Percentiles rank a stretch among this genome's conserved stretches.
phyloP scores from a whole-genome alignment of 331 rosid species.

The Stylosanthes scabra region DNA sequence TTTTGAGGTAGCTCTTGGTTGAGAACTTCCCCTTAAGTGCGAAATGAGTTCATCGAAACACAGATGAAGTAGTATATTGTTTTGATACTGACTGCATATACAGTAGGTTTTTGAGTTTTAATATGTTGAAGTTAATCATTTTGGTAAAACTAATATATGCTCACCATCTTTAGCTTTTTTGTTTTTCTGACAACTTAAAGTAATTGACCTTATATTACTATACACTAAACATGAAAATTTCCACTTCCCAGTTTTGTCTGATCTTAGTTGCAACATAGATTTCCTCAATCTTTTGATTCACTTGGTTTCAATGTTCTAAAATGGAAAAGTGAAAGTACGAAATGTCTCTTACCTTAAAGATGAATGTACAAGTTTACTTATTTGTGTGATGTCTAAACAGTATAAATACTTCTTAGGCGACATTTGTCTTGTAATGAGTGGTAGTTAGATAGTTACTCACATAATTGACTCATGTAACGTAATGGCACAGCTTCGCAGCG shows the following conservation, averaged over 20 bases:
- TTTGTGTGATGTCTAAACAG: slow-evolving; percentile 21
- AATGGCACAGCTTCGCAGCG: slow-evolving; percentile 53
- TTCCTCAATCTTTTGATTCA: not conserved
- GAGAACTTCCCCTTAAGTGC: not conserved
- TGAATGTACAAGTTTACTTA: slow-evolving; percentile 22
- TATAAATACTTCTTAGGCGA: not conserved
- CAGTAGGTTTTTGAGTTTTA: not conserved
- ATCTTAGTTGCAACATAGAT: not conserved
- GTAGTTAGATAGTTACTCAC: not conserved
- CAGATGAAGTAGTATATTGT: not conserved
- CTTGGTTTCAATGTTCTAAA: not conserved
- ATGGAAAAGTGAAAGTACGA: slow-evolving; percentile 7
- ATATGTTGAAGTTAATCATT: not conserved
- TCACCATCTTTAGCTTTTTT: not conserved
- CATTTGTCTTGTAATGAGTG: slow-evolving; percentile 11
- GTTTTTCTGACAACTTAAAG: not conserved
- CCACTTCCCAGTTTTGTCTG: slow-evolving; percentile 3
- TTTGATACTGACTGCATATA: not conserved
- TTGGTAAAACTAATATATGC: slow-evolving; percentile 2
- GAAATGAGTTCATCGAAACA: not conserved
- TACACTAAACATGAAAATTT: slow-evolving; percentile 4
- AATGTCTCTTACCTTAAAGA: slow-evolving; percentile 18
- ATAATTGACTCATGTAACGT: slow-evolving; percentile 26
- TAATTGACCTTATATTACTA: not conserved
- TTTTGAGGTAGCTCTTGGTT: slow-evolving; percentile 9